Base-by-base conservation (phyloP, 768 basidiomycete genomes). In the Trametopsis cervina region DNA sequence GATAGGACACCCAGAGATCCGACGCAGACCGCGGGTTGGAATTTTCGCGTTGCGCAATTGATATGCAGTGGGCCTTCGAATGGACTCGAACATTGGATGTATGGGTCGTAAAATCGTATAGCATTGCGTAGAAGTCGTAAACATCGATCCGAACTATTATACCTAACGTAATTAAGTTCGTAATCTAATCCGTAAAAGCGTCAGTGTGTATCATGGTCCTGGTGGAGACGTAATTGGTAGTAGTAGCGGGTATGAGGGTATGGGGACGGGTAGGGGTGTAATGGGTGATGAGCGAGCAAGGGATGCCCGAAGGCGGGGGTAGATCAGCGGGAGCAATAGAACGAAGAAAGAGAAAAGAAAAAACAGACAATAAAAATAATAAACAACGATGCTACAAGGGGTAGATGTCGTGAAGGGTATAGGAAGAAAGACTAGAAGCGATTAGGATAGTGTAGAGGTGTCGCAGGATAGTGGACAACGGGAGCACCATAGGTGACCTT, bases 21-120 rank as follows among this genome's bases (percentile, higher is more conserved):
- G 29, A 33, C 29, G 29, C 15, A 7, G 29, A 15, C 15, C 29
- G 29, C 15, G 15, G 29, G 15, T 33, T 33, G 7, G 9, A 33
- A 33, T 7, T n/a, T n/a, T n/a, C n/a, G n/a, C 29, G 15, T 7
- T 33, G 29, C 15, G 29, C 29, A 15, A 33, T 15, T 7, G 29
- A 33, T 33, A 33, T 7, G 15, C 29, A 33, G 29, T 33, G 29
- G 9, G 29, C 15, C 15, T 33, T 15, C 9, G 29, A 15, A 33
- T 33, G 29, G 29, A 33, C n/a, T n/a, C n/a, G n/a, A n/a, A n/a
- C n/a, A n/a, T n/a, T n/a, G n/a, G n/a, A n/a, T n/a, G n/a, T n/a
- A n/a, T n/a, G n/a, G 51, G 51, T 52, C 51, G 27, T 52, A 52
- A 40, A 52, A 52, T 52, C 46, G 46, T 52, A 48, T 52, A 33